Percentiles rank a stretch among this genome's conserved stretches.
phyloP scores from a whole-genome alignment of 2,329 filamentous ascomycete genomes.

The Hymenoscyphus scutula region DNA sequence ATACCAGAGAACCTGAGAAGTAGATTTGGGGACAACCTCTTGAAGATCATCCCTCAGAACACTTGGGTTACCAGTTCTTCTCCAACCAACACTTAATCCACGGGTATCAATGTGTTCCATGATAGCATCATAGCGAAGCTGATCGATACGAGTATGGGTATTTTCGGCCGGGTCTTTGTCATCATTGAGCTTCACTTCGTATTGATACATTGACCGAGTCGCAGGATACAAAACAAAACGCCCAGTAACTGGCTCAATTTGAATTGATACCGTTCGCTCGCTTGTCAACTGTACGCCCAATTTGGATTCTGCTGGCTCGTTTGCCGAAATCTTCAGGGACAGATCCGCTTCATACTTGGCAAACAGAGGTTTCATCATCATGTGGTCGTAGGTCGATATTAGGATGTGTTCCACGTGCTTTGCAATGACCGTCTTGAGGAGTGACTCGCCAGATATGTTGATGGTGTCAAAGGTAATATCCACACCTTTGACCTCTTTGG shows the following conservation, averaged over 20 bases:
- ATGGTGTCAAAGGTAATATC: conserved; percentile 65
- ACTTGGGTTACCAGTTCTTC: conserved; percentile 40
- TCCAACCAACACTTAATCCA: conserved; percentile 66
- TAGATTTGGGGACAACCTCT: conserved; percentile 57
- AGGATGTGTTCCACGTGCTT: conserved; percentile 73
- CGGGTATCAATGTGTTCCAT: conserved; percentile 60
- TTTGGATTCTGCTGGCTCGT: conserved; percentile 64
- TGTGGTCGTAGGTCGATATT: conserved; percentile 58
- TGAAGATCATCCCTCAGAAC: conserved; percentile 55
- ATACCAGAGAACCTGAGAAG: conserved; percentile 66
- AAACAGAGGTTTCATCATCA: conserved; percentile 61
- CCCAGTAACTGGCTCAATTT: conserved; percentile 78
- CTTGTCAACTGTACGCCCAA: conserved; percentile 69
- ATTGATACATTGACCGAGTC: conserved; percentile 52
- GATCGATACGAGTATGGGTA: conserved; percentile 56
- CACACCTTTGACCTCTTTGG: conserved; percentile 68
- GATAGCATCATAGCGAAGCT: conserved; percentile 59
- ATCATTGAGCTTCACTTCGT: conserved; percentile 64
- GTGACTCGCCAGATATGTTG: conserved; percentile 68
- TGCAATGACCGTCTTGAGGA: conserved; percentile 73
- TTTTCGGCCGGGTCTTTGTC: conserved; percentile 55
- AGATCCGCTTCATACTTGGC: conserved; percentile 57
- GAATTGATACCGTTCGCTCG: conserved; percentile 57
- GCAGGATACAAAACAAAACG: conserved; percentile 67
- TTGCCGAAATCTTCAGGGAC: conserved; percentile 54